phyloP scores from a whole-genome alignment of 1,139 yeast species.

The Insectozyma bohioensis region DNA sequence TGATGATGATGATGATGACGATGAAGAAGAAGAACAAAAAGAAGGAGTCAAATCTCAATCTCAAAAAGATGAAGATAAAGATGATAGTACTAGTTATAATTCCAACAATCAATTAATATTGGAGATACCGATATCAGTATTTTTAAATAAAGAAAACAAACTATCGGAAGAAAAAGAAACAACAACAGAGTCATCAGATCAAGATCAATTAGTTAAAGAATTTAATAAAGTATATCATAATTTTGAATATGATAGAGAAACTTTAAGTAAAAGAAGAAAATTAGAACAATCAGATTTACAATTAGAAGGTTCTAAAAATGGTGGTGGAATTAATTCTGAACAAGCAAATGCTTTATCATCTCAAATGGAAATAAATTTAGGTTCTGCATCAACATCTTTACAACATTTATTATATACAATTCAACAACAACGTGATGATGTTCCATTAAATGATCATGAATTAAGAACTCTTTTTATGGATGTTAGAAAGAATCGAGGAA shows the following conservation, averaged over 20 bases:
- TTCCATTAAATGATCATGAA: slow-evolving; percentile 80
- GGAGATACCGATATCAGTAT: slow-evolving; percentile 29
- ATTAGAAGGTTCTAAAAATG: slow-evolving; percentile 40
- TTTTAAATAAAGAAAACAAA: slow-evolving; percentile 10
- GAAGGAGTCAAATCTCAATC: slow-evolving; percentile 12
- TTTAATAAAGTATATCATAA: slow-evolving; percentile 71
- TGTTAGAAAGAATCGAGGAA: slow-evolving; percentile 90
- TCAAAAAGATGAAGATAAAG: slow-evolving; percentile 11
- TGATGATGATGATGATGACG: slow-evolving; percentile 39
- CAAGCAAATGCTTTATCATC: slow-evolving; percentile 10
- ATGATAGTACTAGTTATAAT: slow-evolving; percentile 16
- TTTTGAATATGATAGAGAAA: slow-evolving; percentile 81
- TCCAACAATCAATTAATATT: slow-evolving; percentile 30
- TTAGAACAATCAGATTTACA: slow-evolving; percentile 79
- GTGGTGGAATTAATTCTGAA: slow-evolving; percentile 3
- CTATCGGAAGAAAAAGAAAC: not conserved
- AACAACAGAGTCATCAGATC: slow-evolving; percentile 19
- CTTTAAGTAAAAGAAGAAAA: slow-evolving; percentile 71
- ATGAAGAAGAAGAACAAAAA: slow-evolving; percentile 23
- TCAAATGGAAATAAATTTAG: slow-evolving; percentile 20
- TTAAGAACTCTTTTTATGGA: slow-evolving; percentile 83
- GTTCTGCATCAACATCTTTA: slow-evolving; percentile 75
- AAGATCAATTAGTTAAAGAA: slow-evolving; percentile 39
- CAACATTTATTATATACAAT: slow-evolving; percentile 79
- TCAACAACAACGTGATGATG: slow-evolving; percentile 72